Percentiles rank a stretch among this genome's conserved stretches.
phyloP scores from a whole-genome alignment of 2,329 filamentous ascomycete species.

The Zalaria obscura region DNA sequence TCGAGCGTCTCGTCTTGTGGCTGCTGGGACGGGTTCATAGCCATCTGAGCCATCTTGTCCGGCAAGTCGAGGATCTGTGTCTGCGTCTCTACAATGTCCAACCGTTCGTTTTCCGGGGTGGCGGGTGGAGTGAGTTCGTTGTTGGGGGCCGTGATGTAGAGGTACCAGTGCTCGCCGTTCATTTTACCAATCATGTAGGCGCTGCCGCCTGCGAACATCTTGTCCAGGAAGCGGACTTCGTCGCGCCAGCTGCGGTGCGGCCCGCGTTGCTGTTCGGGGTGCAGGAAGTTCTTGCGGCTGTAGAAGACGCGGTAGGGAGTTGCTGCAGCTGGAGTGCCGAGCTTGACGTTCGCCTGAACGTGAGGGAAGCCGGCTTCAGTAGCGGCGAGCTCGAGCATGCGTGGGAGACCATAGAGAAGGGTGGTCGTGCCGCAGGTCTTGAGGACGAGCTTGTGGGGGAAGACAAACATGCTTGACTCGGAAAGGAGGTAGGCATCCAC shows the following conservation, averaged over 20 bases:
- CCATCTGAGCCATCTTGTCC: constrained; percentile 28
- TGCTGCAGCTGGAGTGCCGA: constrained; percentile 59
- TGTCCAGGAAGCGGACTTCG: constrained; percentile 84
- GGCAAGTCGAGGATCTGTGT: constrained; percentile 46
- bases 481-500: constrained; percentile 95
- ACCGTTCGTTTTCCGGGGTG: constrained; percentile 46
- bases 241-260: constrained; percentile 97
- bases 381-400: constrained; percentile 84
- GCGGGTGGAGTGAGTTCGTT: constrained; percentile 66
- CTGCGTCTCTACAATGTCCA: constrained; percentile 32
- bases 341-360: constrained; percentile 50
- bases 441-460: constrained; percentile 96
- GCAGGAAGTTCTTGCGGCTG: constrained; percentile 96
- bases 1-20: constrained; percentile 62
- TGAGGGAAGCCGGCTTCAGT: constrained; percentile 79
- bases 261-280: constrained; percentile 83
- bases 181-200: constrained; percentile 99
- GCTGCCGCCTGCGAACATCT: constrained; percentile 80
- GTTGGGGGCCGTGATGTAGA: constrained; percentile 87
- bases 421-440: constrained; percentile 99
- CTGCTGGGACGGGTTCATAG: constrained; percentile 13
- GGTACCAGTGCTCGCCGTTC: constrained; percentile 98
- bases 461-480: constrained; percentile 99
- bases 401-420: constrained; percentile 73
- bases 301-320: constrained; percentile 95